Evolutionary conservation across 23 red algal species (phyloP).

Genomic region (Cyanidioschyzon merolae): DNA sequence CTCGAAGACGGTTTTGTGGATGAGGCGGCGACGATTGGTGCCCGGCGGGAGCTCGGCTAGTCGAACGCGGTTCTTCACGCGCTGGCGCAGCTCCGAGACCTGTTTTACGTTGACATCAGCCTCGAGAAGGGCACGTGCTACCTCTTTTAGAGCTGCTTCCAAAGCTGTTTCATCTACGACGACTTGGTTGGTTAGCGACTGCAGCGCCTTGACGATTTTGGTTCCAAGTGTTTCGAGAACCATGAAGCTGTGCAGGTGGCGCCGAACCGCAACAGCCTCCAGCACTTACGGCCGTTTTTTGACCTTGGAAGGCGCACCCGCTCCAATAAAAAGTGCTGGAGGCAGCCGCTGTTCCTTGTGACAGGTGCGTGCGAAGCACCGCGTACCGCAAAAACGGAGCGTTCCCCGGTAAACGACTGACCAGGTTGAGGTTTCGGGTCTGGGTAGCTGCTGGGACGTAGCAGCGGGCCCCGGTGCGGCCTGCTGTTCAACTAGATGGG

Average conservation of each 20-base stretch:
- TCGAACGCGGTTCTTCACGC: slow-evolving; percentile 60
- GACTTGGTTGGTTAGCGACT: slow-evolving; percentile 64
- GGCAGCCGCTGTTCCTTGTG: too few relatives aligned
- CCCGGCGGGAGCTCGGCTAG: slow-evolving; percentile 76
- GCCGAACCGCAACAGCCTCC: neutral
- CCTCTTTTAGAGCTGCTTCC: slow-evolving; percentile 78
- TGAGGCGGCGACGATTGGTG: slow-evolving; percentile 80
- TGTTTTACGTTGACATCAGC: slow-evolving; percentile 88
- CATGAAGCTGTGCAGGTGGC: slow-evolving; percentile 28
- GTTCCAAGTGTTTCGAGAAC: slow-evolving; percentile 73
- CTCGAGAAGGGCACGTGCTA: slow-evolving; percentile 71
- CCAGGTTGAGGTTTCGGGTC: too few relatives aligned
- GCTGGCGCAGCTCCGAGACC: slow-evolving; percentile 51
- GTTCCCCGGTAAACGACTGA: too few relatives aligned
- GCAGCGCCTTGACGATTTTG: slow-evolving; percentile 78
- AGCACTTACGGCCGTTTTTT: too few relatives aligned
- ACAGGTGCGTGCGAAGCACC: too few relatives aligned
- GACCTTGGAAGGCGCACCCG: too few relatives aligned
- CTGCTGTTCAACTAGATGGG: too few relatives aligned
- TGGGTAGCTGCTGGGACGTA: too few relatives aligned
- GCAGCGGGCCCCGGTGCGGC: too few relatives aligned
- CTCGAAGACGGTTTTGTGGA: slow-evolving; percentile 93
- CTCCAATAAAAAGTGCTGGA: too few relatives aligned
- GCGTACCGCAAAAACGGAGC: too few relatives aligned
- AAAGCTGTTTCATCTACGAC: slow-evolving; percentile 82